Base-by-base conservation (phyloP, 2,329 filamentous ascomycete species). In the Fusarium lateritium region DNA sequence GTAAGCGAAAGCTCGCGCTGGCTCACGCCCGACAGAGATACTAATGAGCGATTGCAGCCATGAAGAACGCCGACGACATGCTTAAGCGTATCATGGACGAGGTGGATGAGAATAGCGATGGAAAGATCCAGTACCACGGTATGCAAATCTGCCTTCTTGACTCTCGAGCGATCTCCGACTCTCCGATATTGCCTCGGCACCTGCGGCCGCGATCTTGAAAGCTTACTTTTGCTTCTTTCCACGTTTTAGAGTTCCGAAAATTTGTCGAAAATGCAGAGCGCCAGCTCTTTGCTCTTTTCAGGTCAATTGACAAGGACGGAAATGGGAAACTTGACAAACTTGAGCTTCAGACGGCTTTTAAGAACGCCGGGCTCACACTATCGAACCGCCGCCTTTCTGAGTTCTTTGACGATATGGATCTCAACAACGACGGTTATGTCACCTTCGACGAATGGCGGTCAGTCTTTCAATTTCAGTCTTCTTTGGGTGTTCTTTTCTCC, bases 401-500 rank as follows among this genome's bases (percentile, higher is more conserved):
- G 67, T 98, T 99, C 83, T 98, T 99, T 77, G 83, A 88, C 69
- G 92, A 97, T 77, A 92, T 99, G 74, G 96, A 99, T 79, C 86
- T 88, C 76, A 95, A 99, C 81, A 88, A 91, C 72, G 94, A 99
- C 78, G 94, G 94, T 47, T 89, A 83, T 68, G 97, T 98, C 73
- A 94, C 87, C 67, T 98, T 97, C 80, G 90, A 94, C 71, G 96
- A 99, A 86, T 98, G 96, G 96, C 91, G 95, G 95, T 98, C 89
- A 81, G 91, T 84, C 60, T n/a, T 45, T 38, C 49, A 45, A 50
- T 54, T 52, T 59, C 38, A 56, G 21, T 55, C 68, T 60, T 63
- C 9, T 46, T 51, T 56, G 26, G 54, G 36, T 59, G 40, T 47
- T 57, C 34, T 56, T 51, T 26, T 50, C 36, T 52, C 45, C 17